A percentile compares a stretch with the other conserved stretches of the same genome.
phyloP scores from a whole-genome alignment of 1,284 basidiomycete genomes.

The Mixia osmundae region DNA sequence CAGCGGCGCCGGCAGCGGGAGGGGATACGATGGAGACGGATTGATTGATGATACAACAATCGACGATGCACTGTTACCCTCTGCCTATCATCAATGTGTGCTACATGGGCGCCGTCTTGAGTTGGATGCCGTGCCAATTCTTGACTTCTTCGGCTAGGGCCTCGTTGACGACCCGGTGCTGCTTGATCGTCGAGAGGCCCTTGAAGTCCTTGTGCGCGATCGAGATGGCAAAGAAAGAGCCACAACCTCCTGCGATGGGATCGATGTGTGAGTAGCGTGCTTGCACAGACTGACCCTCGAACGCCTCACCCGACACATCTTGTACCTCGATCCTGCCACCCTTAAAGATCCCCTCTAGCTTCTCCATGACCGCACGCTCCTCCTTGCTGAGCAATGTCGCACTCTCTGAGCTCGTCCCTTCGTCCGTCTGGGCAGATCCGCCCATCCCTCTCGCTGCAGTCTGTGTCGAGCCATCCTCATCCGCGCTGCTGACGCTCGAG shows the following conservation, averaged over 20 bases:
- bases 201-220: conserved; percentile 67
- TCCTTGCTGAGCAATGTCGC: conserved; percentile 7
- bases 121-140: conserved; percentile 82
- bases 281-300: too few relatives aligned
- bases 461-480: too few relatives aligned
- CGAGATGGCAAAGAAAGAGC: conserved; percentile 80
- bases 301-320: conserved; percentile 58
- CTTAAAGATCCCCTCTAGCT: conserved; percentile 5
- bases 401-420: too few relatives aligned
- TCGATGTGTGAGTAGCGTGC: too few relatives aligned
- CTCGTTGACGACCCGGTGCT: conserved; percentile 75
- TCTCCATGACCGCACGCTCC: conserved; percentile 6
- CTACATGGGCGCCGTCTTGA: too few relatives aligned
- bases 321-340: conserved; percentile 38
- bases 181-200: conserved; percentile 67
- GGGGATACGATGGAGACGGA: conserved; percentile 7
- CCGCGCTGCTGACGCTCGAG: too few relatives aligned
- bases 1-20: conserved; percentile 1
- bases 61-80: too few relatives aligned
- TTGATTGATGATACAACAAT: too few relatives aligned
- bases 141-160: conserved; percentile 71
- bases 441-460: too few relatives aligned
- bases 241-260: conserved; percentile 64
- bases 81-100: too few relatives aligned
- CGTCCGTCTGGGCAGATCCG: too few relatives aligned